Evolutionary conservation across 2,329 filamentous ascomycete species (phyloP).

Genomic region (Remersonia thermophila): DNA sequence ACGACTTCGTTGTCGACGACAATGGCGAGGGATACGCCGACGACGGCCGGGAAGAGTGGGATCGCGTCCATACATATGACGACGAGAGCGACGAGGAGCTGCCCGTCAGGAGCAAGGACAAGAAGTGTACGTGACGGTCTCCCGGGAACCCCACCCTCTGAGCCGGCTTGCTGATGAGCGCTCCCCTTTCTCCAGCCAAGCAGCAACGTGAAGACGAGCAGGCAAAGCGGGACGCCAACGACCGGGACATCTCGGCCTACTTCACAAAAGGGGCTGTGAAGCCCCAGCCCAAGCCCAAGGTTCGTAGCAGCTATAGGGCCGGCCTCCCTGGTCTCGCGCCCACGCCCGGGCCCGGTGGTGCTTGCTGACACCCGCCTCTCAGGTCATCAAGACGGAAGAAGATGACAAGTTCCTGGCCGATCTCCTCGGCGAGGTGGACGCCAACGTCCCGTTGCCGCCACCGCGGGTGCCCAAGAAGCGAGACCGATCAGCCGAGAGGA

Average conservation of each 20-base stretch:
- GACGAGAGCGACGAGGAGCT: conserved; percentile 65
- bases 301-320: no score
- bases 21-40: conserved; percentile 95
- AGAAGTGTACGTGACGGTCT: conserved; percentile 33
- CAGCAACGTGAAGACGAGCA: conserved; percentile 79
- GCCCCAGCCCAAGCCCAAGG: conserved; percentile 68
- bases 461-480: conserved; percentile 48
- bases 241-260: conserved; percentile 87
- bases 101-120: conserved; percentile 32
- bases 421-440: conserved; percentile 78
- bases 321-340: not conserved
- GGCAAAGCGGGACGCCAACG: conserved; percentile 72
- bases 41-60: conserved; percentile 91
- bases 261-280: conserved; percentile 66
- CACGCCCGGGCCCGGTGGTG: not conserved
- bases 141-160: not conserved
- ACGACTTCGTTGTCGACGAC: conserved; percentile 98
- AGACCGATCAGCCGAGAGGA: conserved; percentile 61
- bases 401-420: conserved; percentile 80
- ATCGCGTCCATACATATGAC: conserved; percentile 54
- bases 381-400: conserved; percentile 70
- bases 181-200: conserved; percentile 49
- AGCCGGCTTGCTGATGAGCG: conserved; percentile 1
- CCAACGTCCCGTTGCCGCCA: conserved; percentile 47
- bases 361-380: conserved; percentile 9